Evolutionary conservation across 2,329 filamentous ascomycete species (phyloP).

Genomic region (Fusarium brevicatenulatum): DNA sequence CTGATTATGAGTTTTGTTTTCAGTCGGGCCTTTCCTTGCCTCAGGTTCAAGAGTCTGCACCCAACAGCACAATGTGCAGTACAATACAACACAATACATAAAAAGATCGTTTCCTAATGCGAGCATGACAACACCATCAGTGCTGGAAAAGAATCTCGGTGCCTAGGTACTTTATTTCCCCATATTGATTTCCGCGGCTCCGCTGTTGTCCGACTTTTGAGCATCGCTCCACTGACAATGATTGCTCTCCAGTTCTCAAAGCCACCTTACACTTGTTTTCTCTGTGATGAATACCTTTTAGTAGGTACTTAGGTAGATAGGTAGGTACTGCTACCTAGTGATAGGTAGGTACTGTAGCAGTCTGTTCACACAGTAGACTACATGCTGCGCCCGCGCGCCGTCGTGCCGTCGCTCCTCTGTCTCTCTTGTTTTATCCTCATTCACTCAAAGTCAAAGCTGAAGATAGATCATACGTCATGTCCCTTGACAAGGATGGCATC

Average conservation of each 20-base stretch:
- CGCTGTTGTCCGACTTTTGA: conserved; percentile 3
- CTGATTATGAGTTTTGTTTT: conserved; percentile 3
- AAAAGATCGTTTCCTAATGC: background rate
- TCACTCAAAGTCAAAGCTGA: background rate
- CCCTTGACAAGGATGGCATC: conserved; percentile 7
- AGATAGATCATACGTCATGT: conserved; percentile 28
- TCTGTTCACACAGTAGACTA: background rate
- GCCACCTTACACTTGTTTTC: conserved; percentile 1
- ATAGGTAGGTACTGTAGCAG: background rate
- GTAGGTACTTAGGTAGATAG: background rate
- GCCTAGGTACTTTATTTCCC: conserved; percentile 21
- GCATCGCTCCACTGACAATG: background rate
- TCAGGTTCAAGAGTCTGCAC: conserved; percentile 1
- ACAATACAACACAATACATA: background rate
- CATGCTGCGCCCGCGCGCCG: conserved; percentile 7
- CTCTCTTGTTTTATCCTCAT: conserved; percentile 6
- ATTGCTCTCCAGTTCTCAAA: conserved; percentile 1
- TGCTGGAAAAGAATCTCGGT: conserved; percentile 12
- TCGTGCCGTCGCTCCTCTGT: conserved; percentile 23
- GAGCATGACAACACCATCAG: conserved; percentile 7
- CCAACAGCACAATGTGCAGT: background rate
- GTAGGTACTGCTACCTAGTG: background rate
- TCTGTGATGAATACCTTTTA: background rate
- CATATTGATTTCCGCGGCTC: conserved; percentile 22
- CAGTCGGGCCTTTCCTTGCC: conserved; percentile 19